Conservation (phyloP, 495 filamentous ascomycete species). For the Aspergillus indologenus region DNA sequence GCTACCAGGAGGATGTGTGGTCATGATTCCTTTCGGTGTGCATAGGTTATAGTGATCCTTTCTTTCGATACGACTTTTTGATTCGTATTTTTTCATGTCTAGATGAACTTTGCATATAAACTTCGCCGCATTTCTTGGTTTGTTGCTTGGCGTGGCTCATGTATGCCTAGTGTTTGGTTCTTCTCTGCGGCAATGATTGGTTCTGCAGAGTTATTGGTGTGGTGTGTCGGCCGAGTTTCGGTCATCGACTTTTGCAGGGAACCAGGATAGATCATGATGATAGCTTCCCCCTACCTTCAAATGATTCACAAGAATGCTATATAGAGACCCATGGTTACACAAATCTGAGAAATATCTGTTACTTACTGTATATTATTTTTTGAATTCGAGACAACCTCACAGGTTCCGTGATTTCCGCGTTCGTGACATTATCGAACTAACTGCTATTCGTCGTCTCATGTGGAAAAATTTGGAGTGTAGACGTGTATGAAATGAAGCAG, state of each 20-base stretch:
- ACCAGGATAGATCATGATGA: conserved; percentile 4
- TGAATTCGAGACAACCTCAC: no score
- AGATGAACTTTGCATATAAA: conserved; percentile 40
- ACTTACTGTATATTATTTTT: no score
- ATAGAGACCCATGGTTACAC: not conserved
- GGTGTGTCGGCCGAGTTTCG: not conserved
- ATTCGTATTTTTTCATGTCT: conserved; percentile 24
- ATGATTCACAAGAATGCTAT: not conserved
- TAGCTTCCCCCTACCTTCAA: not conserved
- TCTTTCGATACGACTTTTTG: conserved; percentile 18
- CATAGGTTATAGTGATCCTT: conserved; percentile 21
- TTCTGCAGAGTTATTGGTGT: not conserved
- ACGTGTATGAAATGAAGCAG: no score
- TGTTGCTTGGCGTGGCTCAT: conserved; percentile 26
- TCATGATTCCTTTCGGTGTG: conserved; percentile 51
- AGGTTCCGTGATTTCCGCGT: no score
- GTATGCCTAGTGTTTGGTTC: conserved; percentile 29
- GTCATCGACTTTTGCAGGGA: not conserved
- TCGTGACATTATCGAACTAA: no score
- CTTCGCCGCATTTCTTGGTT: conserved; percentile 25
- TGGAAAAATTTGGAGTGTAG: no score
- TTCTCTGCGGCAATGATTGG: conserved; percentile 1
- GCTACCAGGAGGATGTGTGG: conserved; percentile 98
- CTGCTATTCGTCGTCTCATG: no score
- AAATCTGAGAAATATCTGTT: not conserved